These are phyloP conservation scores for Microbotryum silenes-acaulis DNA, from an alignment of 1,284 basidiomycete genomes.

Conservation along the genomic window DNA sequence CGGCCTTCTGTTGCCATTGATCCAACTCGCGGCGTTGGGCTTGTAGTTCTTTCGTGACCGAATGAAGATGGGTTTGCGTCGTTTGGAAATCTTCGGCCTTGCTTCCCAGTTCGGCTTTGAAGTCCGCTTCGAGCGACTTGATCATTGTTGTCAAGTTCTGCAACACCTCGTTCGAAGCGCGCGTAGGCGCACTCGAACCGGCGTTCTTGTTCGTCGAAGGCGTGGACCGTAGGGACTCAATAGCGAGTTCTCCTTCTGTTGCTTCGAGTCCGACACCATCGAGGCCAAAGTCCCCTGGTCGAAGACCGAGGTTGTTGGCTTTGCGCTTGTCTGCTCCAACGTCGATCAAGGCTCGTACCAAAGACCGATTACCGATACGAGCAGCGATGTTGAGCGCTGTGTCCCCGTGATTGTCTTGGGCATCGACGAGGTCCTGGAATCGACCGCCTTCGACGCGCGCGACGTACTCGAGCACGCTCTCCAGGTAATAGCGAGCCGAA, in stretches of 20 bases:
- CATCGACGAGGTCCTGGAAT: conserved; percentile 73
- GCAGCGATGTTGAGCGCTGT: conserved; percentile 94
- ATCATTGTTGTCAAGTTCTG: conserved; percentile 80
- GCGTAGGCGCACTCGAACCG: background rate
- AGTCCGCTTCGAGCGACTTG: conserved; percentile 65
- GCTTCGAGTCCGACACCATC: conserved; percentile 53
- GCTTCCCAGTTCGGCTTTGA: conserved; percentile 69
- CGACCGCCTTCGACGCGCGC: conserved; percentile 42
- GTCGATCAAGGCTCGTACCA: conserved; percentile 82
- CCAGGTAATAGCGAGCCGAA: conserved; percentile 84
- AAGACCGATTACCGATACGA: conserved; percentile 77
- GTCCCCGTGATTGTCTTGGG: conserved; percentile 93
- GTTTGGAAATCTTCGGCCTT: conserved; percentile 81
- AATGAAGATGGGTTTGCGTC: conserved; percentile 76
- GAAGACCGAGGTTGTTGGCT: conserved; percentile 88
- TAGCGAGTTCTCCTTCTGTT: conserved; percentile 71
- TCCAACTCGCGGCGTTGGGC: conserved; percentile 78
- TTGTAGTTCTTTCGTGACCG: conserved; percentile 80
- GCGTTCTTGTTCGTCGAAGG: background rate
- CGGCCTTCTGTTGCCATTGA: conserved; percentile 59
- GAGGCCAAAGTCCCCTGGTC: conserved; percentile 87
- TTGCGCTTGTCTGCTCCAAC: conserved; percentile 85
- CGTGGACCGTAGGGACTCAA: background rate
- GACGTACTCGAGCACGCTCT: conserved; percentile 68
- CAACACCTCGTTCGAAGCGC: conserved; percentile 81